These are phyloP conservation scores for Diaporthe capsici DNA, from an alignment of 2,329 filamentous ascomycete species.

Conservation along the genomic window DNA sequence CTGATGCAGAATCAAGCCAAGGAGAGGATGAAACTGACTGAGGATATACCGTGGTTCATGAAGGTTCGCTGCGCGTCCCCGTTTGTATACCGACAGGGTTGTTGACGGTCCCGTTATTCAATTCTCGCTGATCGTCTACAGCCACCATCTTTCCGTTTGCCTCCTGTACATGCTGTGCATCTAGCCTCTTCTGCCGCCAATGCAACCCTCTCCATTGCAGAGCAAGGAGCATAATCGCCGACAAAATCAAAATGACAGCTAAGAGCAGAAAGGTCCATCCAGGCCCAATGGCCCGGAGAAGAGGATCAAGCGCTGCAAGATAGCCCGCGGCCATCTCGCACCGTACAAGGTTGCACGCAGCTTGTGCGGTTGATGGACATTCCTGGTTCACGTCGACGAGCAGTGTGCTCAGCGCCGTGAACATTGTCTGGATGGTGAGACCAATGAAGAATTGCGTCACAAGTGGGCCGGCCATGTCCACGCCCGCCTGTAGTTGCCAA, in stretches of 20 bases:
- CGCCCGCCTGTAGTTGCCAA: conserved; percentile 16
- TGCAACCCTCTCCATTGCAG: not conserved
- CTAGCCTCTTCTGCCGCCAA: not conserved
- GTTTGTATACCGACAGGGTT: no score
- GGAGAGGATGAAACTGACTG: not conserved
- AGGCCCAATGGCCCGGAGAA: not conserved
- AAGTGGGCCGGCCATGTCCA: conserved; percentile 23
- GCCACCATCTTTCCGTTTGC: accelerated
- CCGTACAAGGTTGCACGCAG: conserved; percentile 28
- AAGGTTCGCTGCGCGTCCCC: not conserved
- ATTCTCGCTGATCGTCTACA: not conserved
- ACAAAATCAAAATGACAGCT: not conserved
- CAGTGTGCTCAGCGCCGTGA: conserved; percentile 22
- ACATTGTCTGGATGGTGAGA: conserved; percentile 25
- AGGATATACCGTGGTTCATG: not conserved
- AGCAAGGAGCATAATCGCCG: not conserved
- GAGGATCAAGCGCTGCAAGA: conserved; percentile 27
- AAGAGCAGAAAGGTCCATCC: conserved; percentile 26
- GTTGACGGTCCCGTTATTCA: not conserved
- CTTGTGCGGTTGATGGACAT: conserved; percentile 27
- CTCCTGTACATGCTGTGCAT: not conserved
- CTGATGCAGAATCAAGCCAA: no score
- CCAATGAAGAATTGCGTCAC: conserved; percentile 28
- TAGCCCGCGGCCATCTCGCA: conserved; percentile 27
- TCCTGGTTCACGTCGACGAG: conserved; percentile 22